phyloP scores from a whole-genome alignment of 495 filamentous ascomycete species.

The Aspergillus ostianus region DNA sequence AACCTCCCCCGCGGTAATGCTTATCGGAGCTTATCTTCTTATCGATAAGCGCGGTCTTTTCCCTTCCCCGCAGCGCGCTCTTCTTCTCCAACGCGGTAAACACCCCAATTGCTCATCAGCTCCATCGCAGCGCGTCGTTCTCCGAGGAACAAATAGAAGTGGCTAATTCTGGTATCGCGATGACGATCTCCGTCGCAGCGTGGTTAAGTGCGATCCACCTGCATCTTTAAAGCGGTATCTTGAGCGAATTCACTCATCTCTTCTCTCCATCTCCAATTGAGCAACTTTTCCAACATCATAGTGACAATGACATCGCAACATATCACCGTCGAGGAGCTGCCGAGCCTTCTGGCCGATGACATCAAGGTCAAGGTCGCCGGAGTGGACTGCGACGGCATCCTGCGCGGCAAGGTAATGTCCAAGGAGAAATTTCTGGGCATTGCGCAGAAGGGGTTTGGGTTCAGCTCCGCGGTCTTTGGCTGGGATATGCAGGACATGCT shows the following conservation, averaged over 20 bases:
- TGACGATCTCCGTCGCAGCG: not conserved
- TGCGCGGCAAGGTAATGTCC: slow-evolving; percentile 87
- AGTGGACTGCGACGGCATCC: slow-evolving; percentile 79
- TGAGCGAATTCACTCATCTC: slow-evolving; percentile 4
- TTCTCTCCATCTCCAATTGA: not conserved
- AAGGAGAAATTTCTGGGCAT: slow-evolving; percentile 91
- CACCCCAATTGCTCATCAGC: not conserved
- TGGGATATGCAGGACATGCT: slow-evolving; percentile 96
- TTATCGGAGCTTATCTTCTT: not conserved
- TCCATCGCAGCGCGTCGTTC: not conserved
- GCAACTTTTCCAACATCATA: not conserved
- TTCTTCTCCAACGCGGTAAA: slow-evolving; percentile 12
- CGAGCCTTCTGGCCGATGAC: slow-evolving; percentile 65
- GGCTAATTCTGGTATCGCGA: not conserved
- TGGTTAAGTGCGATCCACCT: not conserved
- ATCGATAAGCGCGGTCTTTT: slow-evolving; percentile 25
- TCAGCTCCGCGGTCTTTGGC: slow-evolving; percentile 91
- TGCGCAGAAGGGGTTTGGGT: slow-evolving; percentile 77
- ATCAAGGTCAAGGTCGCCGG: slow-evolving; percentile 83
- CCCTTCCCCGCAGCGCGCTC: slow-evolving; percentile 15
- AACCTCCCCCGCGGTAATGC: not conserved
- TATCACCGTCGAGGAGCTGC: slow-evolving; percentile 34
- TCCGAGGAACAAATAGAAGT: not conserved
- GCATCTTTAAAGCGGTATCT: slow-evolving; percentile 1
- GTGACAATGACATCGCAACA: slow-evolving; percentile 13